Evolutionary conservation across 768 basidiomycete genomes (phyloP), one percentile per base, ranked within the genome.

Genomic region (Lentinula edodes): DNA sequence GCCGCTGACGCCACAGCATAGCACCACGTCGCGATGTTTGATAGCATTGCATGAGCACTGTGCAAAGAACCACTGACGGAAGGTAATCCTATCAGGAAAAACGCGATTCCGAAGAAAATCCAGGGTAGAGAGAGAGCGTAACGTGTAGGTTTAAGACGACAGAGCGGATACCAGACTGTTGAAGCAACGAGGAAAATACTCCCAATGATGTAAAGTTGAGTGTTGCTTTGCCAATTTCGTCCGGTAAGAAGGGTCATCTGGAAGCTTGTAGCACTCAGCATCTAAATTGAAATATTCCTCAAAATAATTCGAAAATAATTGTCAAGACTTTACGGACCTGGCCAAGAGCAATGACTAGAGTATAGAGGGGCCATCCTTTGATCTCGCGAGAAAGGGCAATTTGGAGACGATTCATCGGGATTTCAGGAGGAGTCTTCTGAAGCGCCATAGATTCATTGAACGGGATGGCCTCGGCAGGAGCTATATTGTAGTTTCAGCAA

Each of bases 1-100:
- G 92, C 95, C 12, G 94, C 89, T n/a, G 95, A 96, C 18, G 90
- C 94, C 54, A 93, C 73, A 35, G 94, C 95, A 75, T 97, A 97
- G 50, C 79, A 85, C 93, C 94, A 96, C 1, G 92, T 94, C 10
- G 95, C 93, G 23, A 84, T 75, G 69, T 86, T 88, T 28, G 91
- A 79, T 28, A 97, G 75, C 50, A 81, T 80, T n/a, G 80, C 77
- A 65, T 91, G 90, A 5, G 86, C 80, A 1, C 78, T 76, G 32
- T 79, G 76, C 52, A 95, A 79, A 7, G 81, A 75, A 6, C 78
- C 70, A 18, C 84, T 74, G 42, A 96, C 74, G 1, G 93, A 92
- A 2, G 95, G 95, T 9, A 97, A 74, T 53, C 89, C 94, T 64
- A 97, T 95, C 68, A 96, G 69, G 79, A 96, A 88, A 82, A 97